Percentiles rank a stretch among this genome's conserved stretches.
Conservation (phyloP, 192 early-diverging fungal species). For the Linnemannia schmuckeri region DNA sequence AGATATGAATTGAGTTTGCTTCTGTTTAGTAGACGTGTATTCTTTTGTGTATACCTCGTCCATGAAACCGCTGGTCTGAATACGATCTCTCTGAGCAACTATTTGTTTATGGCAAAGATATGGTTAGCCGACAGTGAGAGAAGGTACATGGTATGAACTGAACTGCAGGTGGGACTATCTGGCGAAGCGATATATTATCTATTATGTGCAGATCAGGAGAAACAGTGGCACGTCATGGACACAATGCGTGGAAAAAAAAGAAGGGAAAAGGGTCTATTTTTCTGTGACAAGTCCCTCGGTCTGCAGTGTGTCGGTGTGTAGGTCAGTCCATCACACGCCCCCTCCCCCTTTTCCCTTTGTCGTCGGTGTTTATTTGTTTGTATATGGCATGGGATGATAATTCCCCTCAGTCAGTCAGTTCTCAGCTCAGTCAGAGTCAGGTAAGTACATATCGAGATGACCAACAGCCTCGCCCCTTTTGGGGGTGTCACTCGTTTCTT, state of each 20-base stretch:
- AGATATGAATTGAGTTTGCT: neutral
- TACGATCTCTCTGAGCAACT: constrained; percentile 70
- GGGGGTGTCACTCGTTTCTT: neutral
- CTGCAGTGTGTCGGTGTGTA: neutral
- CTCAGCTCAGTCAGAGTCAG: neutral
- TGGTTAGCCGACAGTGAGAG: neutral
- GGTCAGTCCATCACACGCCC: neutral
- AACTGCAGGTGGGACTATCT: neutral
- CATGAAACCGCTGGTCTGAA: constrained; percentile 59
- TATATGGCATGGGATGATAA: neutral
- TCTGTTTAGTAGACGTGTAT: neutral
- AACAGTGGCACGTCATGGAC: neutral
- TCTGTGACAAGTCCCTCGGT: neutral
- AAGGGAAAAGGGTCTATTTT: neutral
- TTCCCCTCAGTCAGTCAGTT: constrained; percentile 1
- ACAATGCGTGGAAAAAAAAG: neutral
- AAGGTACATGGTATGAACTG: neutral
- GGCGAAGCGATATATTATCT: neutral
- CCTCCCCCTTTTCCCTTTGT: too few species aligned
- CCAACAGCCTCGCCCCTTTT: constrained; percentile 10
- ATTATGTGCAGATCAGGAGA: neutral
- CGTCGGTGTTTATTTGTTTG: neutral
- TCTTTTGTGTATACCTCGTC: constrained; percentile 43
- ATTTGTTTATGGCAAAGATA: neutral
- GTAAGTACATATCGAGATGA: neutral